A percentile compares a stretch with the other conserved stretches of the same genome.
phyloP scores from a whole-genome alignment of 2,329 filamentous ascomycete genomes.

The Emergomyces orientalis region DNA sequence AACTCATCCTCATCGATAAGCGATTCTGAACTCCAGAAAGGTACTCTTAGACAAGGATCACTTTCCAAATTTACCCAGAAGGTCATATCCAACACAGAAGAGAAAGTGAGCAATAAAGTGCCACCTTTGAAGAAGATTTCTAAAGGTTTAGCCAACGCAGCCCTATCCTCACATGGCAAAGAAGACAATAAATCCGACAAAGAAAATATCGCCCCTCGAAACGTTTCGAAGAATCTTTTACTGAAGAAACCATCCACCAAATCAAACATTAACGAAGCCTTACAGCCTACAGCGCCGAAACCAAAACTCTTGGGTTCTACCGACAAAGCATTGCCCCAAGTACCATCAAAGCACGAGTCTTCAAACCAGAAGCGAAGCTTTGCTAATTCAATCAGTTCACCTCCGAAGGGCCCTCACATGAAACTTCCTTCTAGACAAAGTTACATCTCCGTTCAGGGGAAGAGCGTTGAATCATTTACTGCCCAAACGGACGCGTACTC shows the following conservation, averaged over 20 bases:
- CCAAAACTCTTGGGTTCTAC: slow-evolving; percentile 8
- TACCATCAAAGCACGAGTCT: slow-evolving; percentile 3
- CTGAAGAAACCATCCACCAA: slow-evolving; percentile 11
- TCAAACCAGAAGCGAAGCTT: background rate
- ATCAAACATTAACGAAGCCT: slow-evolving; percentile 12
- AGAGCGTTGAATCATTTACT: slow-evolving; percentile 32
- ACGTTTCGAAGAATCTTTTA: slow-evolving; percentile 11
- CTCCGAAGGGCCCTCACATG: slow-evolving; percentile 17
- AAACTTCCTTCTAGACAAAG: slow-evolving; percentile 19
- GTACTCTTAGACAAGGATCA: slow-evolving; percentile 21
- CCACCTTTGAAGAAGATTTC: slow-evolving; percentile 14
- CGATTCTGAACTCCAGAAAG: slow-evolving; percentile 20
- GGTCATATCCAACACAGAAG: slow-evolving; percentile 23
- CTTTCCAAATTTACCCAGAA: slow-evolving; percentile 29
- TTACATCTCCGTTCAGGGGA: slow-evolving; percentile 31
- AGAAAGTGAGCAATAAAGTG: slow-evolving; percentile 19
- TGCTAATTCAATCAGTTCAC: slow-evolving; percentile 14
- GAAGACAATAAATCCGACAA: slow-evolving; percentile 17
- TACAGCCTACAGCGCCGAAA: slow-evolving; percentile 5
- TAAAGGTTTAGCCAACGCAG: slow-evolving; percentile 14
- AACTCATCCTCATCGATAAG: slow-evolving; percentile 16
- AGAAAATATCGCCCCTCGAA: slow-evolving; percentile 17
- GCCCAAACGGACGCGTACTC: slow-evolving; percentile 38
- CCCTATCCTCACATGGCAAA: slow-evolving; percentile 5
- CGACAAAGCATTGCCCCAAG: slow-evolving; percentile 6